Base-by-base conservation (phyloP, 1,139 yeast species). In the Zhuliangozyma blackwelliae region DNA sequence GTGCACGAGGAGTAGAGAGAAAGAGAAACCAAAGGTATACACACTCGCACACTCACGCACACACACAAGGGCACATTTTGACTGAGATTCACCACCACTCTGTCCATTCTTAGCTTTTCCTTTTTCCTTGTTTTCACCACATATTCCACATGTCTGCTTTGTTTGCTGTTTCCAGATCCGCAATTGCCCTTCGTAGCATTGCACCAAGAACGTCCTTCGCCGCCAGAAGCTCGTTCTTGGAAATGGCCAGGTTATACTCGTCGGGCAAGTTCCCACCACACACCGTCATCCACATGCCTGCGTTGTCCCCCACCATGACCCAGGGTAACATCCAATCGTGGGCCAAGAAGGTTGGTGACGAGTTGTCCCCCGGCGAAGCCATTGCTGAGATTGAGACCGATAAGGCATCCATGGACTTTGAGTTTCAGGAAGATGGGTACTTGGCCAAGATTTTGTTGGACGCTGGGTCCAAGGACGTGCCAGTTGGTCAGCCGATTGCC, bases 351-450 rank as follows among this genome's bases (percentile, higher is more conserved):
- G 88, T 82, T 36, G 98, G 98, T 56, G 97, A 92, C 59, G 66
- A 78, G 62, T 77, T 92, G 51, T 52, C 74, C 22, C 94, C 97
- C 23, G 97, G 98, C 63, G 97, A 90, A 59, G 82, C 94, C 39
- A 78, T 92, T 51, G 97, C 96, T 40, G 98, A 92, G 65, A 84
- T 92, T 49, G 98, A 92, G 70, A 92, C 99, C 49, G 99, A 92
- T 64, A 92, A 92, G 74, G 98, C 99, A 40, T 84, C 90, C 47
- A 92, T 92, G 96, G 99, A 94, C 68, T 92, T 89, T 56, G 99
- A 92, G 68, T 92, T 92, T 74, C 97, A 90, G 71, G 99, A 94
- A 54, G 99, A 94, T 42, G 99, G 98, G 42, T 89, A 61, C 70
- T 72, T 92, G 57, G 97, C 98, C 49, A 87, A 92, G 74, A 82